Evolutionary conservation across 192 early-diverging fungal species (phyloP), one percentile per base, ranked within the genome.

Genomic region (Phycomyces nitens): DNA sequence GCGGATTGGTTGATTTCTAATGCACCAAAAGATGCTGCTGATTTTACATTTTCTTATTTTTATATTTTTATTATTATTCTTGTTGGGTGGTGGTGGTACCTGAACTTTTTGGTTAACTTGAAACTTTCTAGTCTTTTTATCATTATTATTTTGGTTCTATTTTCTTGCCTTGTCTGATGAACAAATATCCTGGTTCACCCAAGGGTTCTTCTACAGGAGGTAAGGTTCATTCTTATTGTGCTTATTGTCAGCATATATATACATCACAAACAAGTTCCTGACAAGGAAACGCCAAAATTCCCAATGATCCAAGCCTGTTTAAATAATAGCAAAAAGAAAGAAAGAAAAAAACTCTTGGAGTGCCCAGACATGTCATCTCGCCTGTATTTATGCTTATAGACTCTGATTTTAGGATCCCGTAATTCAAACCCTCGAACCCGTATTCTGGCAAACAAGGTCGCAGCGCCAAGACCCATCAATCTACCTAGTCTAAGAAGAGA

Each of bases 401-500:
- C 29, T 34, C 7, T 34, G 29, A 5, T 34, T 34, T 47, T 47
- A 65, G 64, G 64, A 0, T 47, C 56, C 43, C 53, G 64, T 10
- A 65, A 44, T 56, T 15, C 24, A 15, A 52, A 65, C 23, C 34
- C 53, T n/a, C 64, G 64, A 42, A 49, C 65, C 41, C 50, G 69
- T 21, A 42, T 66, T 21, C 22, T 76, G 3, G 40, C 63, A 14
- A 60, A 41, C 23, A 76, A 76, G 60, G 56, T 76, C n/a, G 63
- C 69, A 43, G 74, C 74, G 20, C 74, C 74, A 34, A 54, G 58
- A 20, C 74, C 74, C 0, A 68, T 76, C n/a, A 76, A 76, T 39
- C 22, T 68, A n/a, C 74, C 74, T n/a, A 71, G 69, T 53, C 52
- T 76, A 58, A 64, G 69, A 23, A 43, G 55, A 40, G 74, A 76